Conservation (phyloP, 2,329 filamentous ascomycete genomes). For the Pseudogymnoascus sp. region DNA sequence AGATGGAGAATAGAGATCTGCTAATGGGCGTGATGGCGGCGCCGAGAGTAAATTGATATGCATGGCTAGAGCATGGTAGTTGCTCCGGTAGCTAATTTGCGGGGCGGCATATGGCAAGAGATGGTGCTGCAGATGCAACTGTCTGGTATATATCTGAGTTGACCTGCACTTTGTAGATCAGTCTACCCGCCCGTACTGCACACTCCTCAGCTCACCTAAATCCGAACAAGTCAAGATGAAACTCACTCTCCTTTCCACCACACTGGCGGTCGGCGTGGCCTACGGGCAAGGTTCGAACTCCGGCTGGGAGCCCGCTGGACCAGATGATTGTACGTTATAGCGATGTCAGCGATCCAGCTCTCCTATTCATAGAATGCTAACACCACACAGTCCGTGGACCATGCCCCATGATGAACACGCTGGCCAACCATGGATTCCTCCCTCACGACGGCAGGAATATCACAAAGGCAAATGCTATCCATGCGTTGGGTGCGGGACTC, state of each 20-base stretch:
- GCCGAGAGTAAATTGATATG: background rate
- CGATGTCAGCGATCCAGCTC: background rate
- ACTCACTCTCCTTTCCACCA: background rate
- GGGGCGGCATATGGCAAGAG: background rate
- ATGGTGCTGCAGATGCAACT: background rate
- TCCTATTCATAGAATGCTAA: conserved; percentile 1
- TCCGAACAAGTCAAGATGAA: background rate
- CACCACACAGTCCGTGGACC: conserved; percentile 23
- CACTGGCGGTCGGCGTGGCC: background rate
- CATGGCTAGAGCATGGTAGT: background rate
- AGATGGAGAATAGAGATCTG: background rate
- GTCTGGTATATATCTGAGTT: background rate
- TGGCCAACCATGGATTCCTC: conserved; percentile 38
- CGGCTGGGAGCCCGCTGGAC: conserved; percentile 11
- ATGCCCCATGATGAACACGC: conserved; percentile 37
- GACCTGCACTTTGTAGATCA: background rate
- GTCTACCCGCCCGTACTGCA: background rate
- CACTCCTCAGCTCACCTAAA: background rate
- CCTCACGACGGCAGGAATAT: conserved; percentile 34
- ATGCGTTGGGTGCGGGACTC: conserved; percentile 33
- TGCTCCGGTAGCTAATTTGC: background rate
- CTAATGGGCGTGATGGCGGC: background rate
- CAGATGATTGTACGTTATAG: conserved; percentile 12
- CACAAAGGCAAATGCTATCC: conserved; percentile 27
- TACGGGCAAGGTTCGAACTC: background rate